Evolutionary conservation across 2,329 filamentous ascomycete genomes (phyloP).

Genomic region (Coniosporium tulheliwenetii): DNA sequence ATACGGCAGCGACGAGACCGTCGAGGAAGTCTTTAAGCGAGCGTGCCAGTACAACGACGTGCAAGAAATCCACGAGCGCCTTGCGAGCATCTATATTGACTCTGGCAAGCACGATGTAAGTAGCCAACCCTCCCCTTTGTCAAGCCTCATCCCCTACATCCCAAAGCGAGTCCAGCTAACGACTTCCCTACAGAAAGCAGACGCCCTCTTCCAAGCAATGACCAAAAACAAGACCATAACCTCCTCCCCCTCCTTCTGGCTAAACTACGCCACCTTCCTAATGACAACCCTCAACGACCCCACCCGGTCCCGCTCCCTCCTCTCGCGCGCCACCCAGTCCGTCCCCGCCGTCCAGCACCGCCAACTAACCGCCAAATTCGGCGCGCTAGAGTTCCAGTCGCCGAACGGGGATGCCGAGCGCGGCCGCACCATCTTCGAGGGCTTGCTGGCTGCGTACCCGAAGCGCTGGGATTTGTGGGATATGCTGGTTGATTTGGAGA

Average conservation of each 20-base stretch:
- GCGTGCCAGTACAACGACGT: conserved; percentile 90
- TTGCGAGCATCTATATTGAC: conserved; percentile 90
- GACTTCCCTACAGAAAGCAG: conserved; percentile 51
- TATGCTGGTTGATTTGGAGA: conserved; percentile 74
- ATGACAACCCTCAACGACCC: conserved; percentile 57
- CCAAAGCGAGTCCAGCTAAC: conserved; percentile 8
- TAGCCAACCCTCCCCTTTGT: conserved; percentile 2
- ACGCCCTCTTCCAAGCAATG: conserved; percentile 72
- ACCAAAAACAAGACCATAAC: conserved; percentile 73
- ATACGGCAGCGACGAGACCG: conserved; percentile 67
- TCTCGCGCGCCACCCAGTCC: conserved; percentile 72
- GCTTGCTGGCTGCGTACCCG: conserved; percentile 66
- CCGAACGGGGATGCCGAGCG: conserved; percentile 71
- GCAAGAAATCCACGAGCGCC: conserved; percentile 73
- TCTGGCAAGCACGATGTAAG: conserved; percentile 71
- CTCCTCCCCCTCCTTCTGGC: conserved; percentile 66
- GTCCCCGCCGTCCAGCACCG: conserved; percentile 56
- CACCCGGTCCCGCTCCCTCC: conserved; percentile 60
- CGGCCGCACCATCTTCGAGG: conserved; percentile 88
- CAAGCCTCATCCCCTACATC: conserved; percentile 1
- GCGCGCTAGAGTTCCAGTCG: conserved; percentile 79
- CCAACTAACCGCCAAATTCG: conserved; percentile 72
- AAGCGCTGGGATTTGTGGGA: conserved; percentile 91
- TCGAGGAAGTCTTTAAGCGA: conserved; percentile 78
- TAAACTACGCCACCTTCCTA: conserved; percentile 90